Evolutionary conservation across 306 rosid genomes (phyloP).

Genomic region (Glycine latifolia): DNA sequence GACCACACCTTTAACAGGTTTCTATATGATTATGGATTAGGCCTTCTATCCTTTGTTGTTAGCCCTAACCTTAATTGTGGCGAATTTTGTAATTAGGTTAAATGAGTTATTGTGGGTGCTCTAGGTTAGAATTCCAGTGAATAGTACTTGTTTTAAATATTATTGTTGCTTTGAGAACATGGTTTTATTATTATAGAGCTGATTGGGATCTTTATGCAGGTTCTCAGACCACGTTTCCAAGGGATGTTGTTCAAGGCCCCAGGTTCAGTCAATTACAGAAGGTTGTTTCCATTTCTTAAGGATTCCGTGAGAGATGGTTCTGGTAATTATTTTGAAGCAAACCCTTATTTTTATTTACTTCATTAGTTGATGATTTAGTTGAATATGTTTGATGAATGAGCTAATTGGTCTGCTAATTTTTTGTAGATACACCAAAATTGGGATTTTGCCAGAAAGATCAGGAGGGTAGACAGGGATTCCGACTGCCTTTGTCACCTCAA

Average conservation of each 20-base stretch:
- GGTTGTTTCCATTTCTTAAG: slow-evolving; percentile 73
- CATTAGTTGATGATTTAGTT: background rate
- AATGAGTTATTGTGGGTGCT: background rate
- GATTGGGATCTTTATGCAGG: slow-evolving; percentile 54
- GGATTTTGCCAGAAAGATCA: background rate
- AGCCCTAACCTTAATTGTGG: background rate
- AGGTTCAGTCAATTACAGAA: slow-evolving; percentile 74
- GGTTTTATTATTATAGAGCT: background rate
- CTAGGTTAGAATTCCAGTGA: background rate
- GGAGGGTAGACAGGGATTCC: too few relatives aligned
- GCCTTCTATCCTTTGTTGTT: too few relatives aligned
- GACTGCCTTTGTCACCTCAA: slow-evolving; percentile 22
- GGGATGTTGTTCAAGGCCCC: slow-evolving; percentile 73
- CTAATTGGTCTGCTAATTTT: slow-evolving; percentile 38
- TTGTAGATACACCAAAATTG: slow-evolving; percentile 48
- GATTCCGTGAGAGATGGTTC: slow-evolving; percentile 45
- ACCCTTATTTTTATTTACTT: background rate
- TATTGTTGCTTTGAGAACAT: background rate
- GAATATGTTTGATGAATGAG: background rate
- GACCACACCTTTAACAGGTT: too few relatives aligned
- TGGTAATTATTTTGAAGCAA: slow-evolving; percentile 47
- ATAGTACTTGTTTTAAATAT: too few relatives aligned
- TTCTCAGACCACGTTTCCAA: slow-evolving; percentile 59
- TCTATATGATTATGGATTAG: background rate
- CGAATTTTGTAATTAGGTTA: background rate